These are phyloP conservation scores for Glebionis coronaria DNA, from an alignment of 129 eudicot genomes.

Conservation along the genomic window DNA sequence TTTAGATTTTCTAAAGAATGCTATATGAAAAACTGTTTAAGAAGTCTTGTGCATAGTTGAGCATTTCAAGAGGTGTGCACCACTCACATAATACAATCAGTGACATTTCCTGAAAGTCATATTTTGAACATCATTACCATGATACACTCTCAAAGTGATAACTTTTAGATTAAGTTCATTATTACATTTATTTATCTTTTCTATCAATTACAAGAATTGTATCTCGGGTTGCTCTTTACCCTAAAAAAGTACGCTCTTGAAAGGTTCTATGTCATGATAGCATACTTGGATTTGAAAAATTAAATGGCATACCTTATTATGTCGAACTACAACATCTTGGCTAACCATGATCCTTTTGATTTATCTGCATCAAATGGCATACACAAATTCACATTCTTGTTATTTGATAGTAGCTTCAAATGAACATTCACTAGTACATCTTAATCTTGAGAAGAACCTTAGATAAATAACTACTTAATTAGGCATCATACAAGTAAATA, in stretches of 20 bases:
- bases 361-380: constrained; percentile 49
- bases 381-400: not conserved
- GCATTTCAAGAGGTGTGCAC: too few species aligned
- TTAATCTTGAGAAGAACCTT: constrained; percentile 1
- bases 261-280: constrained; percentile 49
- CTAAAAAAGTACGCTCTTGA: constrained; percentile 97
- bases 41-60: too few species aligned
- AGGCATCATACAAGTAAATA: not conserved
- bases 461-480: not conserved
- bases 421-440: not conserved
- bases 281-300: constrained; percentile 13
- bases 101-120: too few species aligned
- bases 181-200: constrained; percentile 33
- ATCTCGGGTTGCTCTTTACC: constrained; percentile 97
- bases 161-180: not conserved
- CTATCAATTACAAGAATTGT: constrained; percentile 51
- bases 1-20: too few species aligned
- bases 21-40: too few species aligned
- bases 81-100: too few species aligned
- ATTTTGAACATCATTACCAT: not conserved
- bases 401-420: not conserved
- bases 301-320: constrained; percentile 67
- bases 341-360: constrained; percentile 89
- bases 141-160: constrained; percentile 44
- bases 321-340: constrained; percentile 66